Conservation (phyloP, 2,329 filamentous ascomycete species). For the Hymenotorrendiella dingleyae region DNA sequence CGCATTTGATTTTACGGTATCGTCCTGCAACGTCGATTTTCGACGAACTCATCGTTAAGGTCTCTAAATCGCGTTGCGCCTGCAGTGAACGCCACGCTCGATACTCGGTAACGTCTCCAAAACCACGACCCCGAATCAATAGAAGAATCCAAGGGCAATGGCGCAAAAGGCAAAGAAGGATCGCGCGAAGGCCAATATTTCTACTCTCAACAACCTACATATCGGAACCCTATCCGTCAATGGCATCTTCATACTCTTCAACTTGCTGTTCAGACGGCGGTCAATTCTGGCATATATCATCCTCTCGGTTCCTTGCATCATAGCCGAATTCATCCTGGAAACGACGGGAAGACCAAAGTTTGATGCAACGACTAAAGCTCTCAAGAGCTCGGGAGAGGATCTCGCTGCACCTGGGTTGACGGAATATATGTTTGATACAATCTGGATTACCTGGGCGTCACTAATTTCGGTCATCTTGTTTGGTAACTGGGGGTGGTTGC, state of each 20-base stretch:
- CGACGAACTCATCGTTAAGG: no score
- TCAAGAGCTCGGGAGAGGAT: conserved; percentile 79
- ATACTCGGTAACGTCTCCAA: no score
- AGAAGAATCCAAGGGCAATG: no score
- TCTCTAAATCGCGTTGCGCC: neutral
- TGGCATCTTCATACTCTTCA: conserved; percentile 64
- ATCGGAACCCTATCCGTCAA: conserved; percentile 69
- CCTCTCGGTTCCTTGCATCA: conserved; percentile 66
- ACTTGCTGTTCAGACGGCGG: conserved; percentile 56
- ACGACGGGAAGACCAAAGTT: conserved; percentile 73
- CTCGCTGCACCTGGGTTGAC: conserved; percentile 82
- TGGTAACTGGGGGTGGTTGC: conserved; percentile 74
- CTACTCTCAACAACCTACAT: conserved; percentile 75
- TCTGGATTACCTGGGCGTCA: conserved; percentile 89
- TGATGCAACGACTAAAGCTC: conserved; percentile 41
- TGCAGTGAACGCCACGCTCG: no score
- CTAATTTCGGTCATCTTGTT: conserved; percentile 66
- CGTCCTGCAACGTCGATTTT: no score
- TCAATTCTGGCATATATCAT: conserved; percentile 63
- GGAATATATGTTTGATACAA: conserved; percentile 95
- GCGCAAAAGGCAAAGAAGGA: conserved; percentile 34
- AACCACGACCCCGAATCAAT: no score
- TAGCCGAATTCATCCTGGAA: conserved; percentile 84
- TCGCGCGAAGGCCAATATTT: conserved; percentile 72
- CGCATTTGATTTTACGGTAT: no score